A percentile compares a stretch with the other conserved stretches of the same genome.
phyloP scores from a whole-genome alignment of 345 rosid species.

The Noccaea bulbosa region DNA sequence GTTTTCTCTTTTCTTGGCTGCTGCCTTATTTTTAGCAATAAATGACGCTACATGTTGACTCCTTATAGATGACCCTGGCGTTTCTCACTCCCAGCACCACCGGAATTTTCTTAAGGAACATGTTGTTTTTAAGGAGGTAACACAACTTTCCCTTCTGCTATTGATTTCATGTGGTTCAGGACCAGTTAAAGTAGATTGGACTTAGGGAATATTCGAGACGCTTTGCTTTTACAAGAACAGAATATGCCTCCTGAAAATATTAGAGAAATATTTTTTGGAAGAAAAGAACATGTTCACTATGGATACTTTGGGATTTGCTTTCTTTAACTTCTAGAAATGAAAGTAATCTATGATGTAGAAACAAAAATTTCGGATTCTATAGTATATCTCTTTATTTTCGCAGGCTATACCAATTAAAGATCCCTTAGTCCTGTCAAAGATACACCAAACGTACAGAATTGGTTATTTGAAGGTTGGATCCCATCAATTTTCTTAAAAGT shows the following conservation, averaged over 20 bases:
- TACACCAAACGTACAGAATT: slow-evolving; percentile 97
- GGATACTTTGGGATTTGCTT: slow-evolving; percentile 1
- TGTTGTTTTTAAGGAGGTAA: slow-evolving; percentile 96
- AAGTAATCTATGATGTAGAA: slow-evolving; percentile 6
- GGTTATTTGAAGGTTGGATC: slow-evolving; percentile 88
- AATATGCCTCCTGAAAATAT: slow-evolving; percentile 11
- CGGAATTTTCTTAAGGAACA: slow-evolving; percentile 89
- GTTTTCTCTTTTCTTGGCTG: slow-evolving; percentile 21
- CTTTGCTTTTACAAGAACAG: slow-evolving; percentile 1
- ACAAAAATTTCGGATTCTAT: neutral
- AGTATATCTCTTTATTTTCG: slow-evolving; percentile 25
- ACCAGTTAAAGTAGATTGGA: slow-evolving; percentile 13
- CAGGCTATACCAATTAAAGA: slow-evolving; percentile 95
- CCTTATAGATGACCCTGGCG: slow-evolving; percentile 87
- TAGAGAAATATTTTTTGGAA: neutral
- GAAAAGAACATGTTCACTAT: slow-evolving; percentile 1
- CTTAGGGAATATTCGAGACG: slow-evolving; percentile 1
- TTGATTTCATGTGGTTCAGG: slow-evolving; percentile 17
- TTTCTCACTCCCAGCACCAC: slow-evolving; percentile 73
- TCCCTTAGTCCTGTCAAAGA: slow-evolving; percentile 80
- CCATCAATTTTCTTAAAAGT: slow-evolving; percentile 2
- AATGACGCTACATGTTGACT: slow-evolving; percentile 21
- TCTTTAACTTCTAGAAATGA: slow-evolving; percentile 16
- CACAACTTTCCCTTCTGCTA: slow-evolving; percentile 9
- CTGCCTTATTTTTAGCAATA: slow-evolving; percentile 24